Percentiles rank a stretch among this genome's conserved stretches.
phyloP scores from a whole-genome alignment of 2,329 filamentous ascomycete genomes.

The Berkeleyomyces rouxiae region DNA sequence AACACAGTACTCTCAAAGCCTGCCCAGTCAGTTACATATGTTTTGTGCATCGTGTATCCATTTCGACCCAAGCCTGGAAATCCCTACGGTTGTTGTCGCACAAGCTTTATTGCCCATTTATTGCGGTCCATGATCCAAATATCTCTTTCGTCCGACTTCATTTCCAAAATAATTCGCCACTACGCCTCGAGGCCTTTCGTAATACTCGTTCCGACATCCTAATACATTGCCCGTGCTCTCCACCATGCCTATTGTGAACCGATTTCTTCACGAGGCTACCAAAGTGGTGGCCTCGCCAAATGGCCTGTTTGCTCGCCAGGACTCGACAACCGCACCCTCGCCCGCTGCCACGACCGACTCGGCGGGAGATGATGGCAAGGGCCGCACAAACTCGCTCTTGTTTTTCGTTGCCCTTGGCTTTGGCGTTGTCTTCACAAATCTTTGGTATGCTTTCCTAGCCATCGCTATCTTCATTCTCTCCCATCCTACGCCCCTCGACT shows the following conservation, averaged over 20 bases:
- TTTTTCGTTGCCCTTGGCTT: constrained; percentile 96
- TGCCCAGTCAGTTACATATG: too few relatives aligned
- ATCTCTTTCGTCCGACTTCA: background rate
- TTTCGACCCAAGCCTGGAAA: background rate
- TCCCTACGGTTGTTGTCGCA: background rate
- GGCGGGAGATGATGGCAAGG: constrained; percentile 15
- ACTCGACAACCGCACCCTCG: constrained; percentile 15
- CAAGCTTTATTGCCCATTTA: background rate
- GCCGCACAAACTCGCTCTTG: constrained; percentile 28
- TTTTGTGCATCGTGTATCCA: background rate
- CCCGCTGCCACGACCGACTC: constrained; percentile 11
- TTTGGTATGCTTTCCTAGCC: constrained; percentile 52
- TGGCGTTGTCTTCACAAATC: constrained; percentile 93
- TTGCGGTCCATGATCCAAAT: background rate
- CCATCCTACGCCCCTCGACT: background rate
- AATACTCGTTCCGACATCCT: too few relatives aligned
- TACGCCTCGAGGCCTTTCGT: too few relatives aligned
- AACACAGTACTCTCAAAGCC: too few relatives aligned
- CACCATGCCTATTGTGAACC: background rate
- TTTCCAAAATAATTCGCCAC: background rate
- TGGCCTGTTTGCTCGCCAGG: constrained; percentile 10
- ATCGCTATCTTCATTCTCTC: background rate
- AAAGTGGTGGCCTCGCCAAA: background rate
- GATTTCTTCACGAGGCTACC: background rate
- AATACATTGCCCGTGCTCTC: background rate